These are phyloP conservation scores for Wickerhamiella domercqiae DNA, from an alignment of 805 yeast genomes.

Conservation along the genomic window DNA sequence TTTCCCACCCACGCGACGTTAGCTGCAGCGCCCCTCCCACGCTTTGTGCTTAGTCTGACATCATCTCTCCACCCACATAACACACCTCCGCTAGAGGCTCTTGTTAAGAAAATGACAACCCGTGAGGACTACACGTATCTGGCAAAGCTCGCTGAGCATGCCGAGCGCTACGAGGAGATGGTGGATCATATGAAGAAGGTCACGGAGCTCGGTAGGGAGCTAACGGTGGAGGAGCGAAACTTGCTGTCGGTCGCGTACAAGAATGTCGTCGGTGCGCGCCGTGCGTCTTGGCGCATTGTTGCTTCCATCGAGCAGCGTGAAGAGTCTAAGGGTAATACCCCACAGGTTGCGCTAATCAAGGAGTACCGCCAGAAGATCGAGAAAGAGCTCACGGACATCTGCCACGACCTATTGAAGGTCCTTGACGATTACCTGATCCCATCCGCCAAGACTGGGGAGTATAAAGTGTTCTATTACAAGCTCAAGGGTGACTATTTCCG, in stretches of 20 bases:
- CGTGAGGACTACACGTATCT: conserved; percentile 97
- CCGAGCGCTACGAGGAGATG: conserved; percentile 99
- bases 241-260: conserved; percentile 94
- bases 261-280: conserved; percentile 97
- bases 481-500: conserved; percentile 99
- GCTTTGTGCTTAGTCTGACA: background rate
- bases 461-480: conserved; percentile 96
- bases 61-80: background rate
- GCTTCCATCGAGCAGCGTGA: conserved; percentile 98
- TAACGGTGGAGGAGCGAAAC: conserved; percentile 96
- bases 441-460: conserved; percentile 92
- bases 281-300: conserved; percentile 99
- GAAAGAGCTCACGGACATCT: conserved; percentile 81
- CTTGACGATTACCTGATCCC: conserved; percentile 83
- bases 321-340: conserved; percentile 89
- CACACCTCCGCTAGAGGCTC: background rate
- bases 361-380: conserved; percentile 94
- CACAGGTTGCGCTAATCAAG: conserved; percentile 78
- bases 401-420: conserved; percentile 85
- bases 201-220: conserved; percentile 57
- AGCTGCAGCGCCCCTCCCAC: background rate
- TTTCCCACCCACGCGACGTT: conserved; percentile 1
- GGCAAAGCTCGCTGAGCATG: conserved; percentile 98
- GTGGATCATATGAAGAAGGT: conserved; percentile 95
- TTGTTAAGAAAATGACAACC: conserved; percentile 25